A percentile compares a stretch with the other conserved stretches of the same genome.
Conservation (phyloP, 2,329 filamentous ascomycete species). For the Fusarium sp. region DNA sequence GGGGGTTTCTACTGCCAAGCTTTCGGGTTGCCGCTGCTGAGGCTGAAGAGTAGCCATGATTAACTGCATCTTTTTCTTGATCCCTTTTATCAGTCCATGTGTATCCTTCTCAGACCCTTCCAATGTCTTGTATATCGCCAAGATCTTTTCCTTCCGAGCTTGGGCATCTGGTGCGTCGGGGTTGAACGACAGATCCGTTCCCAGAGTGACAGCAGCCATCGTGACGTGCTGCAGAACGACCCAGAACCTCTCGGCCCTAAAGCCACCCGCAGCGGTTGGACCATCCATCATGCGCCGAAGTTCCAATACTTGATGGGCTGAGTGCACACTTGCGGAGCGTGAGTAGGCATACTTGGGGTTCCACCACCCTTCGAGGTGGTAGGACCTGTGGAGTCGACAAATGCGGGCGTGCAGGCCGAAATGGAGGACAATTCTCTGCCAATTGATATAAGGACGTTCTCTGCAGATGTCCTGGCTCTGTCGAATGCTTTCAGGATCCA, state of each 20-base stretch:
- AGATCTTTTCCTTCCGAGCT: not conserved
- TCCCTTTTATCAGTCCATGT: not conserved
- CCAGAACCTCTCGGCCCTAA: not conserved
- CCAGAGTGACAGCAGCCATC: not conserved
- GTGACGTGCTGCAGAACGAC: not conserved
- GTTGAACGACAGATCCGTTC: not conserved
- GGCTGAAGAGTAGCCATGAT: not conserved
- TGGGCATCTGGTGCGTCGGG: not conserved
- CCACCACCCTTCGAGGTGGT: not conserved
- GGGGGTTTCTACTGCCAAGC: not conserved
- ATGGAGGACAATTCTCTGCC: not conserved
- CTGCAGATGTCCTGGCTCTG: not conserved
- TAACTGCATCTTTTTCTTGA: not conserved
- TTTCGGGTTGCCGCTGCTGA: not conserved
- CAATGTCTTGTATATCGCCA: not conserved
- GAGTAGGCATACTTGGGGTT: not conserved
- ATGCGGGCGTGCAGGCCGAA: not conserved
- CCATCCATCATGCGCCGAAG: not conserved
- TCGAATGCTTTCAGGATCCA: not conserved
- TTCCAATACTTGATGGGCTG: not conserved
- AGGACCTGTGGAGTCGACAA: not conserved
- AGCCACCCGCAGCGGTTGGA: not conserved
- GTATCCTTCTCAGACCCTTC: not conserved
- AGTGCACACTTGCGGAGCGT: not conserved
- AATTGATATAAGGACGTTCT: not conserved